Conservation (phyloP, 2,329 filamentous ascomycete genomes). For the Aphanoascus verrucosus region DNA sequence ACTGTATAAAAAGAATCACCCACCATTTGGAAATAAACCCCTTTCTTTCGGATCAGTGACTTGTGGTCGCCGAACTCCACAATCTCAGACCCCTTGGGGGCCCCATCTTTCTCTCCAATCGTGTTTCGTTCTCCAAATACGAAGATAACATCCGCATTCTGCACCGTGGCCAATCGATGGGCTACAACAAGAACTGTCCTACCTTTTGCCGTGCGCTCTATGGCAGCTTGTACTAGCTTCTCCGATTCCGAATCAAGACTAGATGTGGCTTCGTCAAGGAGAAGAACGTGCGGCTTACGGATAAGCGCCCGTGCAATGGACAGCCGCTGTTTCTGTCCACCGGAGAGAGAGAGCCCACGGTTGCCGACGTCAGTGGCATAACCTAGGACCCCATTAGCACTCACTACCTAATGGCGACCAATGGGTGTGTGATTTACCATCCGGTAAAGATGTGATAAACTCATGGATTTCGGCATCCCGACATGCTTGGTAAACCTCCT, state of each 20-base stretch:
- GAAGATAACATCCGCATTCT: slow-evolving; percentile 70
- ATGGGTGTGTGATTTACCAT: slow-evolving; percentile 24
- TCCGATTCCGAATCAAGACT: slow-evolving; percentile 57
- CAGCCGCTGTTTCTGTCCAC: slow-evolving; percentile 48
- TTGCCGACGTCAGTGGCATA: slow-evolving; percentile 41
- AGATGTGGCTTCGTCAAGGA: slow-evolving; percentile 51
- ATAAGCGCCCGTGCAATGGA: slow-evolving; percentile 47
- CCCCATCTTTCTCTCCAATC: not conserved
- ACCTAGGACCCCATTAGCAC: slow-evolving; percentile 16
- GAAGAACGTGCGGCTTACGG: slow-evolving; percentile 41
- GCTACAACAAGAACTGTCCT: slow-evolving; percentile 65
- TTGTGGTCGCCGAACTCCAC: slow-evolving; percentile 50
- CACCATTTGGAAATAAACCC: slow-evolving; percentile 47
- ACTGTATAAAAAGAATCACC: no score
- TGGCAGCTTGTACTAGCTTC: slow-evolving; percentile 55
- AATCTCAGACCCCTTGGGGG: slow-evolving; percentile 27
- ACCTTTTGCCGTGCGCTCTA: slow-evolving; percentile 52
- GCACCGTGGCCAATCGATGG: slow-evolving; percentile 64
- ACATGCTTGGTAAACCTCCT: slow-evolving; percentile 39
- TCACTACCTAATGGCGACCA: not conserved
- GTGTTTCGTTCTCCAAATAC: slow-evolving; percentile 54
- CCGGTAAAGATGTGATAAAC: slow-evolving; percentile 43
- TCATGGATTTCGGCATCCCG: slow-evolving; percentile 44
- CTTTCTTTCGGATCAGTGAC: slow-evolving; percentile 43
- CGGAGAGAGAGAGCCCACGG: slow-evolving; percentile 41